These are phyloP conservation scores for Xylaria cubensis DNA, from an alignment of 495 filamentous ascomycete species.

Conservation along the genomic window DNA sequence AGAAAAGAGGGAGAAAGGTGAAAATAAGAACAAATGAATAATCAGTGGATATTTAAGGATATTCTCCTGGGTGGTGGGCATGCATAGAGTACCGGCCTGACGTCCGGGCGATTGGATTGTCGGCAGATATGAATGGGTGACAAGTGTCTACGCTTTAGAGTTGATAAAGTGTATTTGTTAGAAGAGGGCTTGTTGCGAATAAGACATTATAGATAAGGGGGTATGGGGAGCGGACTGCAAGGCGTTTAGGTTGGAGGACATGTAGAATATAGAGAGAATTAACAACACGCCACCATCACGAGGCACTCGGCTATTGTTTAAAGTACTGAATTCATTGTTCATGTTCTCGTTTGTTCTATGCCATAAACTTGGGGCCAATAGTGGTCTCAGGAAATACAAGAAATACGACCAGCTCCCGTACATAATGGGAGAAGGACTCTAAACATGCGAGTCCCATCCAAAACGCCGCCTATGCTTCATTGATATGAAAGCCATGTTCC, in stretches of 20 bases:
- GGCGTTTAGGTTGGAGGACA: constrained; percentile 20
- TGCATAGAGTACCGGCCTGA: neutral
- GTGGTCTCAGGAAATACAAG: constrained; percentile 32
- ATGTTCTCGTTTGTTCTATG: constrained; percentile 37
- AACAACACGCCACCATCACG: constrained; percentile 6
- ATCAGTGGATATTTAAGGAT: neutral
- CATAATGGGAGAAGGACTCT: constrained; percentile 32
- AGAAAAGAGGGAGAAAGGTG: neutral
- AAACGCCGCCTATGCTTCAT: constrained; percentile 44
- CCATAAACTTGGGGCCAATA: constrained; percentile 32
- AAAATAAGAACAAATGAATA: neutral
- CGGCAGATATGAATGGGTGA: neutral
- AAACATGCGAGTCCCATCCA: constrained; percentile 38
- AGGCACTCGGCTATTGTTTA: neutral
- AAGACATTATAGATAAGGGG: constrained; percentile 13
- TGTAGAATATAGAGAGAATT: constrained; percentile 18
- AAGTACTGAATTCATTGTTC: constrained; percentile 1
- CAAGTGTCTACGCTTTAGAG: neutral
- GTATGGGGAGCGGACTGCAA: neutral
- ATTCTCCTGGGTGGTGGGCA: neutral
- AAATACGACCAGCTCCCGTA: constrained; percentile 37
- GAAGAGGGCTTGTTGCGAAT: neutral
- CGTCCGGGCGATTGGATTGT: neutral
- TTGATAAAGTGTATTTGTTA: neutral
- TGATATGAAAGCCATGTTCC: constrained; percentile 26